These are phyloP conservation scores for Vachellia pachyceras DNA, from an alignment of 306 rosid species.

Conservation along the genomic window DNA sequence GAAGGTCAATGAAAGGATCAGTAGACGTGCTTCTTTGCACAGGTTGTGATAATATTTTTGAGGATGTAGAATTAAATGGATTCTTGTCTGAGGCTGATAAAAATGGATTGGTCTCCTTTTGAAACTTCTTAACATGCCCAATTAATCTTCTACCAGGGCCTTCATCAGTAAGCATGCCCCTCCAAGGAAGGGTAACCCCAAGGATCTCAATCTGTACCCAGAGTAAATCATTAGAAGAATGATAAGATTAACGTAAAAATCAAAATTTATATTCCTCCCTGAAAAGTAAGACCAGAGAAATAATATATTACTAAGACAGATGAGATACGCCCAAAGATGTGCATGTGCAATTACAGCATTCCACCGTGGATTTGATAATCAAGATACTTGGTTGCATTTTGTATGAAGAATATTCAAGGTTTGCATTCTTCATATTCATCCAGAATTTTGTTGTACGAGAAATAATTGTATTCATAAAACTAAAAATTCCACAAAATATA, in stretches of 20 bases:
- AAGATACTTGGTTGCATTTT: neutral
- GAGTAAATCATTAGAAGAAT: conserved; percentile 39
- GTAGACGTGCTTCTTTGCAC: conserved; percentile 60
- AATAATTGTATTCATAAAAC: conserved; percentile 31
- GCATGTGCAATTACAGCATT: conserved; percentile 32
- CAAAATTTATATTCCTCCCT: conserved; percentile 36
- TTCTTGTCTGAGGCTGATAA: conserved; percentile 56
- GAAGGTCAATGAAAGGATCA: conserved; percentile 67
- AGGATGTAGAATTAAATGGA: conserved; percentile 59
- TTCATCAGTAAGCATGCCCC: conserved; percentile 60
- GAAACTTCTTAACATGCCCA: conserved; percentile 60
- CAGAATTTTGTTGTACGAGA: conserved; percentile 11
- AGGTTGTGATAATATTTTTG: conserved; percentile 50
- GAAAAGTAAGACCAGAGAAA: conserved; percentile 32
- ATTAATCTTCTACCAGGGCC: conserved; percentile 71
- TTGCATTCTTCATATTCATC: conserved; percentile 30
- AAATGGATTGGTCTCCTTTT: conserved; percentile 65
- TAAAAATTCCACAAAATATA: conserved; percentile 18
- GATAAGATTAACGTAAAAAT: conserved; percentile 18
- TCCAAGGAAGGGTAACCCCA: conserved; percentile 98
- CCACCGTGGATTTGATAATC: conserved; percentile 16
- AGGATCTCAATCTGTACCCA: conserved; percentile 86
- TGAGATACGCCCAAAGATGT: conserved; percentile 33
- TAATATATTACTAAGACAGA: conserved; percentile 25
- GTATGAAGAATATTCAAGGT: conserved; percentile 8